Conservation (phyloP, 805 yeast species). For the Metschnikowia picachoensis region DNA sequence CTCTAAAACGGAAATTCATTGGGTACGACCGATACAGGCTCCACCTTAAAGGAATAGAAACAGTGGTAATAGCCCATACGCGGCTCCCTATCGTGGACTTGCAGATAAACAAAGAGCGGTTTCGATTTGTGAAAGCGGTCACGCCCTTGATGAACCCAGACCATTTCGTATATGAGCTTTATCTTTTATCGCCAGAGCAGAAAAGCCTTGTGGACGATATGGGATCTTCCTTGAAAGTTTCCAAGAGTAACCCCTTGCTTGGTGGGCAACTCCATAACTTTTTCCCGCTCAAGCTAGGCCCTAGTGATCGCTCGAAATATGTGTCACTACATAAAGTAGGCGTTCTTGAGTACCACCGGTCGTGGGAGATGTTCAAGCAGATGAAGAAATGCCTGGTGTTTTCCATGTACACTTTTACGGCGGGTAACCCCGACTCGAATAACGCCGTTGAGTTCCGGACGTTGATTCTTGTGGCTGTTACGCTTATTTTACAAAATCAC, state of each 20-base stretch:
- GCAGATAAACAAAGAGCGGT: constrained; percentile 4
- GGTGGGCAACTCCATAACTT: constrained; percentile 3
- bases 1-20: constrained; percentile 1
- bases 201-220: constrained; percentile 9
- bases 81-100: constrained; percentile 11
- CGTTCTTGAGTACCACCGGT: constrained; percentile 5
- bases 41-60: constrained; percentile 3
- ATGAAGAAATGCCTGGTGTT: constrained; percentile 5
- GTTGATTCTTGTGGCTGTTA: constrained; percentile 6
- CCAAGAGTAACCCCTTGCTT: constrained; percentile 3
- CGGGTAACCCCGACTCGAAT: constrained; percentile 6
- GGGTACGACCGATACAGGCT: constrained; percentile 12
- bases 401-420: constrained; percentile 1
- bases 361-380: constrained; percentile 7
- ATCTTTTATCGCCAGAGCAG: constrained; percentile 4
- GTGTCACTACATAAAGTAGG: constrained; percentile 9
- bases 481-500: constrained; percentile 6
- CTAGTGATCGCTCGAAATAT: constrained; percentile 2
- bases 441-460: constrained; percentile 6
- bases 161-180: constrained; percentile 10
- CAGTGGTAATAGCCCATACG: constrained; percentile 8
- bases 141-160: constrained; percentile 1
- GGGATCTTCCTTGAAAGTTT: constrained; percentile 7
- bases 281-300: neutral
- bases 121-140: constrained; percentile 8